Evolutionary conservation across 345 rosid species (phyloP), one percentile per base, ranked within the genome.

Genomic region (Combretum micranthum): DNA sequence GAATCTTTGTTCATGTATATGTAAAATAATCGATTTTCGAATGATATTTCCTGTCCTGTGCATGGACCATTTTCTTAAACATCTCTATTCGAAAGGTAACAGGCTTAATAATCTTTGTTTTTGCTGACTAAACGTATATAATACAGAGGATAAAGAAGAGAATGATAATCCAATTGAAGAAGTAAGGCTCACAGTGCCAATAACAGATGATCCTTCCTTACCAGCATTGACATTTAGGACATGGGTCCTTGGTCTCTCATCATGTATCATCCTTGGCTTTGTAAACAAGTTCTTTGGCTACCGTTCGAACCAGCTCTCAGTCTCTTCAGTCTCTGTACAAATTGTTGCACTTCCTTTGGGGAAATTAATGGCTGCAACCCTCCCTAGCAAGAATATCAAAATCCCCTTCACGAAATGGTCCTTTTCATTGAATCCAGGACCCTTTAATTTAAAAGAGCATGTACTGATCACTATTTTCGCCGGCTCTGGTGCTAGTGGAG

Each of bases 381-480:
- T 81, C 19, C 81, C 81, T 0, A 22, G 44, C 0, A 66, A 12
- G 12, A 32, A 51, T 6, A 8, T 75, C 2, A 4, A 5, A 13
- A 5, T 81, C 5, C 81, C 81, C 0, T 56, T 68, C 15, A 72
- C 76, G 1, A 61, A 56, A 20, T 81, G 79, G 81, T 57, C 70
- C 0, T 81, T 78, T 56, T 65, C 83, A 2, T 5, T 81, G 62
- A 78, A 78, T 75, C 81, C 86, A 0, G 86, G 86, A 22, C 86
- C 83, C 0, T 77, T 77, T 65, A n/a, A n/a, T n/a, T n/a, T n/a
- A n/a, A n/a, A n/a, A n/a, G n/a, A n/a, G n/a, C n/a, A n/a, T n/a
- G n/a, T 55, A 1, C 47, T 77, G 60, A 66, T 77, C 44, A 77
- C 76, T 16, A 75, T 80, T 23, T 63, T 80, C 15, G 69, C 85